Evolutionary conservation across 345 rosid genomes (phyloP).

Genomic region (Passiflora organensis): DNA sequence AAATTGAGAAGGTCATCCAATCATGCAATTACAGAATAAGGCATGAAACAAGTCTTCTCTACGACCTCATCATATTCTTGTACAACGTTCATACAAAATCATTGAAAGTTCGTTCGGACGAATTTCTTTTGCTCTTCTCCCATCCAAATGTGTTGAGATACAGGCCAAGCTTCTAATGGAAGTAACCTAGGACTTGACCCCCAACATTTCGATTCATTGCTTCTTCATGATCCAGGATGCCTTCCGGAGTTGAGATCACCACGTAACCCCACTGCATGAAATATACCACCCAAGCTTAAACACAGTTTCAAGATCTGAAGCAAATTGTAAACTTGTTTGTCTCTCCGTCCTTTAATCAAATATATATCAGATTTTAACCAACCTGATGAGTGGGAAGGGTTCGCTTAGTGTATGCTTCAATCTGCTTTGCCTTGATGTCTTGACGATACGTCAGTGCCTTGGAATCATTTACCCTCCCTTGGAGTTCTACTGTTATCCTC

Average conservation of each 20-base stretch:
- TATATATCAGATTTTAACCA: slow-evolving; percentile 1
- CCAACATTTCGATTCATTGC: slow-evolving; percentile 72
- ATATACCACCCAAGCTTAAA: too few species aligned
- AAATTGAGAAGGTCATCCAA: background rate
- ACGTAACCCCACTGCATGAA: slow-evolving; percentile 84
- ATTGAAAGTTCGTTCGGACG: background rate
- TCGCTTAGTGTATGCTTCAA: slow-evolving; percentile 51
- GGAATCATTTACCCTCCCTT: slow-evolving; percentile 84
- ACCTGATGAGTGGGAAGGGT: slow-evolving; percentile 91
- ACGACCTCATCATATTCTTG: background rate
- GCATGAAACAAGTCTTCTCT: background rate
- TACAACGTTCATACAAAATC: background rate
- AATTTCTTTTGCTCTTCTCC: background rate
- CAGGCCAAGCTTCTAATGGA: slow-evolving; percentile 39
- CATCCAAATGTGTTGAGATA: background rate
- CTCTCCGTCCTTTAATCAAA: too few species aligned
- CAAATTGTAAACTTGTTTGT: too few species aligned
- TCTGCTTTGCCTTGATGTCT: slow-evolving; percentile 74
- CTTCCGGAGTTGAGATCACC: slow-evolving; percentile 84
- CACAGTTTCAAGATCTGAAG: too few species aligned
- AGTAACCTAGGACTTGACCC: slow-evolving; percentile 90
- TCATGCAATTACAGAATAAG: background rate
- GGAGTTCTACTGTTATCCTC: slow-evolving; percentile 71
- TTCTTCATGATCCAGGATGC: slow-evolving; percentile 92
- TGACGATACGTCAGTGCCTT: slow-evolving; percentile 80